Base-by-base conservation (phyloP, 2,329 filamentous ascomycete species). In the Thielaviopsis cerberus region DNA sequence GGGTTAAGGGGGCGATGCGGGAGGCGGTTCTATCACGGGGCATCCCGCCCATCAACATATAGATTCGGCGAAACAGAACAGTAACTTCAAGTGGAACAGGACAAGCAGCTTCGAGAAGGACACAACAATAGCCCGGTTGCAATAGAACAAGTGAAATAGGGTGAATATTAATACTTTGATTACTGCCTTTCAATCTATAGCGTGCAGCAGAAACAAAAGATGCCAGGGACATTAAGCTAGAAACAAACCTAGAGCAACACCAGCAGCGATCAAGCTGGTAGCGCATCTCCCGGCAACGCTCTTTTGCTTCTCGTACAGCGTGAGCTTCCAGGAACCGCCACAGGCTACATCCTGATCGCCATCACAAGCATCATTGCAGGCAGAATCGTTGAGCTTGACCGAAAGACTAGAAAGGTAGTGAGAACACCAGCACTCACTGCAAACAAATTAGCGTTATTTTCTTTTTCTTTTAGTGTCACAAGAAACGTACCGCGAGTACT, bases 401-500 rank as follows among this genome's bases (percentile, higher is more conserved):
- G 76, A 72, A 24, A 79, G 70, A 8, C 68, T 66, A 8, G 72
- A 73, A n/a, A 82, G 64, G 53, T 69, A 69, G 20, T 73, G 69
- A 23, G 75, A 72, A 66, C 80, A 83, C 73, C 77, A 82, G 71
- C 79, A 83, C 69, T 82, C 78, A 57, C 77, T 78, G 34, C 34
- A 55, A 27, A 13, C 7, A 45, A 17, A 26, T 26, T 24, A 48
- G 37, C 8, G n/a, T 25, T 26, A 13, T 22, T 8, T 8, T 30
- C 11, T 30, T 30, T 30, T 30, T 30, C 5, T 6, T 30, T 30
- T 11, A 15, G 24, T 8, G 27, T 25, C 22, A 57, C 26, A 20
- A 30, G 37, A 23, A 48, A 52, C 25, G 23, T 61, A 73, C 73
- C 70, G 67, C 15, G 74, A 70, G 66, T 74, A 80, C 68, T 81